Base-by-base conservation (phyloP, 129 eudicot genomes). In the Artemisia annua region DNA sequence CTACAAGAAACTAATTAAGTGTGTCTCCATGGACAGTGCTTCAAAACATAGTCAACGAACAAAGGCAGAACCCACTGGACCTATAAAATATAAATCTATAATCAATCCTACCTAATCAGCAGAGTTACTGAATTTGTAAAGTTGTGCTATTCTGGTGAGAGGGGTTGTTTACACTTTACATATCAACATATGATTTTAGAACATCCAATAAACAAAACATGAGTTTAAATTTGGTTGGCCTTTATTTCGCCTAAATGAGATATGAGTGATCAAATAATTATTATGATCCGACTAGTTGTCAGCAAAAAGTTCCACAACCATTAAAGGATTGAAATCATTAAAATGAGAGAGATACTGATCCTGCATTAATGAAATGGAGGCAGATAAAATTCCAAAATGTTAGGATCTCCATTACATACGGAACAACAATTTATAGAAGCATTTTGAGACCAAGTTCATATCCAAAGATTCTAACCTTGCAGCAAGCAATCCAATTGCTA, bases 401-500 rank as follows among this genome's bases (percentile, higher is more conserved):
- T 39, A 11, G 11, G 46, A 39, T 39, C 46, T 39, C 46, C 46
- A 39, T 39, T 39, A 39, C 46, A 55, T 57, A 46, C 4, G 9
- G 30, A 65, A 43, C 30, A 65, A 66, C 18, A 5, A 73, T 59
- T 55, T 57, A 8, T 18, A 7, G 39, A 55, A 67, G 60, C 64
- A 44, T 44, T 58, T 57, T 13, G 28, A 51, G 58, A 50, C 46
- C 46, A 54, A 71, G 48, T 67, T 54, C 19, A 46, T 44, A 24
- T 60, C 52, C 71, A 65, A 76, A n/a, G 26, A 78, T 15, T 60
- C 80, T 66, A 75, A 89, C 96, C 96, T 85, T 63, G 64, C 70
- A 16, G 87, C 86, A 79, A 90, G 94, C 62, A 83, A 77, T 72
- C 77, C 22, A 75, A 76, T 39, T n/a, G 86, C 88, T 67, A 49